Conservation (phyloP, 805 yeast genomes). For the Metschnikowia lochheadii region DNA sequence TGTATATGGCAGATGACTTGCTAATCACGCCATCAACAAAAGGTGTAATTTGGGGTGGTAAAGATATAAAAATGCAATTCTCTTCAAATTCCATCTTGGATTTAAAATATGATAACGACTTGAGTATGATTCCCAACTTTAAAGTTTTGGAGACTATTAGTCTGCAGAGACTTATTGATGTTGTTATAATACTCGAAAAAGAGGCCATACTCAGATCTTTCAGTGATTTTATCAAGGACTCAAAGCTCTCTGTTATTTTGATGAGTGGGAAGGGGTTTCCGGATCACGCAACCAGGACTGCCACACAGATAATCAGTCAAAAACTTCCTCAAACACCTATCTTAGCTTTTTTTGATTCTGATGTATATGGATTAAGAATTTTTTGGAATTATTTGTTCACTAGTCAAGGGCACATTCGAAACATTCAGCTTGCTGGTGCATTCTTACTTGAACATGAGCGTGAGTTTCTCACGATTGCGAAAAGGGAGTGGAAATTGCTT, state of each 20-base stretch:
- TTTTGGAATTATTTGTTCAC: conserved; percentile 11
- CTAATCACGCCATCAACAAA: conserved; percentile 13
- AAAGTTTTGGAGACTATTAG: not conserved
- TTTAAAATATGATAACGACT: conserved; percentile 2
- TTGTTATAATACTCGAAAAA: conserved; percentile 32
- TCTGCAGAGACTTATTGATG: not conserved
- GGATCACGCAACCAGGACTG: conserved; percentile 12
- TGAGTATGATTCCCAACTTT: conserved; percentile 6
- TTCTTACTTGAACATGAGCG: conserved; percentile 13
- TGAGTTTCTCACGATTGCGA: conserved; percentile 13
- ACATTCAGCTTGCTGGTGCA: conserved; percentile 12
- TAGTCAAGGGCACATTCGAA: conserved; percentile 1
- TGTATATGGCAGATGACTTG: conserved; percentile 7
- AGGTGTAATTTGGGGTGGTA: conserved; percentile 15
- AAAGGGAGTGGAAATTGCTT: conserved; percentile 13
- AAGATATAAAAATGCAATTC: conserved; percentile 2
- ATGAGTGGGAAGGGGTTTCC: conserved; percentile 19
- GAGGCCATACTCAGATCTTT: conserved; percentile 39
- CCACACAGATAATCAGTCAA: conserved; percentile 5
- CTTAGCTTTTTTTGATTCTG: conserved; percentile 15
- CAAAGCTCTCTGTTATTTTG: conserved; percentile 1
- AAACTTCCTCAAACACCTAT: conserved; percentile 9
- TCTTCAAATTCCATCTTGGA: not conserved
- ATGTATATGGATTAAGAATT: conserved; percentile 18
- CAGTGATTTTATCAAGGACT: conserved; percentile 17